Evolutionary conservation across 441 rosid species (phyloP).

Genomic region (Mallotus japonicus): DNA sequence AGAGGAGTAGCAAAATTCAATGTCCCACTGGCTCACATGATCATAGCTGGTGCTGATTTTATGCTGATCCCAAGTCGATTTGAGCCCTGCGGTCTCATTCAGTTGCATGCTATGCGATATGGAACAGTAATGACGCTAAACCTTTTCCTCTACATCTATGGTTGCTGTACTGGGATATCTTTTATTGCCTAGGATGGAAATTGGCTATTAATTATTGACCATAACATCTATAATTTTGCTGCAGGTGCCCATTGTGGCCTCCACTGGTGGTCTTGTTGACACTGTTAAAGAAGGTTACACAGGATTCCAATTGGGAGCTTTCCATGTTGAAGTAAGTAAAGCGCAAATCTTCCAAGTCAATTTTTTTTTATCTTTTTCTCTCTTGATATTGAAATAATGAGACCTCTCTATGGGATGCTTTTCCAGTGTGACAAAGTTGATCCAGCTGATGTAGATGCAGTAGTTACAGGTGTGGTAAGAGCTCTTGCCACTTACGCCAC

Average conservation of each 20-base stretch:
- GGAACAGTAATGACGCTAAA: slow-evolving; percentile 57
- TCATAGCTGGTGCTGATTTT: slow-evolving; percentile 85
- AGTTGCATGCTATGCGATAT: slow-evolving; percentile 92
- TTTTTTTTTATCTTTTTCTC: background rate
- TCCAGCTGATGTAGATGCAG: slow-evolving; percentile 66
- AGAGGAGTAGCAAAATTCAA: slow-evolving; percentile 80
- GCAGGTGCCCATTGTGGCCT: slow-evolving; percentile 83
- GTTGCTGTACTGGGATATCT: background rate
- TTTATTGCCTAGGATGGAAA: background rate
- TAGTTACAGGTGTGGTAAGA: slow-evolving; percentile 50
- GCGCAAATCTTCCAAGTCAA: background rate
- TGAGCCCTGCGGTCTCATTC: slow-evolving; percentile 97
- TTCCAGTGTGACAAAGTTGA: slow-evolving; percentile 78
- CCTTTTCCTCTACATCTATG: no score
- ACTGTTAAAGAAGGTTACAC: slow-evolving; percentile 85
- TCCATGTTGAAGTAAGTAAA: slow-evolving; percentile 59
- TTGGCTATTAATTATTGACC: background rate
- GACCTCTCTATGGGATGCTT: slow-evolving; percentile 8
- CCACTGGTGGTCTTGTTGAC: slow-evolving; percentile 95
- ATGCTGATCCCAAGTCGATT: slow-evolving; percentile 83
- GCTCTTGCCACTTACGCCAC: slow-evolving; percentile 62
- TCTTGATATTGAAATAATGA: background rate
- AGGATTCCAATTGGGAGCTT: slow-evolving; percentile 86
- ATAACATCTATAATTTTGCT: background rate
- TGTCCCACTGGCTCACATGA: slow-evolving; percentile 82